Base-by-base conservation (phyloP, 2,329 filamentous ascomycete genomes). In the Talaromyces funiculosus region DNA sequence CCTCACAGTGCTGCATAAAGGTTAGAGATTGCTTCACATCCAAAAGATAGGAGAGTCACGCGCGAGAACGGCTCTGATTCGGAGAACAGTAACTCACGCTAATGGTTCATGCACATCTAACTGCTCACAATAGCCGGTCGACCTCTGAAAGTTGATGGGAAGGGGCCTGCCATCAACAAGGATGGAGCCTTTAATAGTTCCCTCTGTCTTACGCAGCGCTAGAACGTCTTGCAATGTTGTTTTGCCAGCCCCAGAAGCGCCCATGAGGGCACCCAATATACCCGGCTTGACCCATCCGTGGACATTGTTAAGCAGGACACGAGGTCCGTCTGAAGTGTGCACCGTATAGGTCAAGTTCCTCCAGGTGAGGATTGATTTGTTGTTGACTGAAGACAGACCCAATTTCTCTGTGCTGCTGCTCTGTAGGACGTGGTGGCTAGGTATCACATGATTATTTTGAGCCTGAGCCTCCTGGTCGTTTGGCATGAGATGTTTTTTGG, bases 241-340 rank as follows among this genome's bases (percentile, higher is more conserved):
- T 73, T 94, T 94, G 2, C 90, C 90, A 5, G 90, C 90, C 33
- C 88, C 89, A 1, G 85, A 90, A 0, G 88, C 87, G 26, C 90
- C 90, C 80, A 93, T 89, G 1, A 94, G 78, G 0, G 90, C 90
- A 18, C 90, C 84, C 77, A 94, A 83, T 62, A 88, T 80, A 7
- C 90, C 90, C 0, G 90, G 90, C 67, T 90, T 90, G 1, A 86
- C 89, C 69, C 89, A 92, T 0, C 90, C 90, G 61, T 82, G 85
- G 51, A 92, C 83, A 12, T 86, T 80, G 67, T 89, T 85, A 26
- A 90, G 76, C 1, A 90, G 77, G 65, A 83, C 76, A 12, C 82
- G 81, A 55, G 75, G 72, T 4, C 83, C 84, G 0, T 74, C 71
- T 0, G 82, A 78, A 0, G 83, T 86, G 64, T 85, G 81, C 61